Conservation (phyloP, 192 early-diverging fungal species). For the Phlyctochytrium arcticum region DNA sequence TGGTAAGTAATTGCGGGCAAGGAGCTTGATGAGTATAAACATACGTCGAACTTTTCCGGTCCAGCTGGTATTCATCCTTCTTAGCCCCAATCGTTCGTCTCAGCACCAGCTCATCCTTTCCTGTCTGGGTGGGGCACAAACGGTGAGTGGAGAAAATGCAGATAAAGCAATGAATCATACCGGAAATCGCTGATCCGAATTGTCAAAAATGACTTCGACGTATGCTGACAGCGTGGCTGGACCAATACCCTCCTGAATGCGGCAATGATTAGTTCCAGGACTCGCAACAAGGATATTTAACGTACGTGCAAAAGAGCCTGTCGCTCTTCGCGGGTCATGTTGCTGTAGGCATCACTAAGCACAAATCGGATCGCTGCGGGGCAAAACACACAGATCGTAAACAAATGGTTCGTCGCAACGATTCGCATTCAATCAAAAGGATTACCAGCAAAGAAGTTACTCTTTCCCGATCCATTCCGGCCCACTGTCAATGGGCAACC, state of each 20-base stretch:
- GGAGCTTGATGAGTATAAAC: not conserved
- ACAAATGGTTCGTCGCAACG: not conserved
- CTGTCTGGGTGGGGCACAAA: conserved; percentile 56
- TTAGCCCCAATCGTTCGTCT: conserved; percentile 92
- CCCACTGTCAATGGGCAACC: conserved; percentile 56
- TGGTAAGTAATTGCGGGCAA: not conserved
- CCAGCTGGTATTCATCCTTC: conserved; percentile 98
- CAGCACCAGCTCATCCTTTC: conserved; percentile 84
- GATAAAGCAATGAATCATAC: conserved; percentile 36
- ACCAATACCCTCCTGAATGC: conserved; percentile 81
- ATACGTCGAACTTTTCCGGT: conserved; percentile 83
- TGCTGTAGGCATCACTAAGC: conserved; percentile 91
- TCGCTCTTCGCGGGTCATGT: conserved; percentile 87
- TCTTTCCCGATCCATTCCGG: conserved; percentile 95
- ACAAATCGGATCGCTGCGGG: conserved; percentile 87
- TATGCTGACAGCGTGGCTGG: conserved; percentile 90
- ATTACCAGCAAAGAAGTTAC: conserved; percentile 93
- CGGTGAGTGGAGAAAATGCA: not conserved
- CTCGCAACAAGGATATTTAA: not conserved
- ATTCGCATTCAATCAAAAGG: not conserved
- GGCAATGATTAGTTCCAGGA: not conserved
- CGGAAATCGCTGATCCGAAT: conserved; percentile 91
- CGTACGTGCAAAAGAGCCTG: conserved; percentile 86
- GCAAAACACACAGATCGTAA: not conserved
- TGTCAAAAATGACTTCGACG: conserved; percentile 96